phyloP scores from a whole-genome alignment of 176 grass and related monocot genomes.

The Oryza nivara region DNA sequence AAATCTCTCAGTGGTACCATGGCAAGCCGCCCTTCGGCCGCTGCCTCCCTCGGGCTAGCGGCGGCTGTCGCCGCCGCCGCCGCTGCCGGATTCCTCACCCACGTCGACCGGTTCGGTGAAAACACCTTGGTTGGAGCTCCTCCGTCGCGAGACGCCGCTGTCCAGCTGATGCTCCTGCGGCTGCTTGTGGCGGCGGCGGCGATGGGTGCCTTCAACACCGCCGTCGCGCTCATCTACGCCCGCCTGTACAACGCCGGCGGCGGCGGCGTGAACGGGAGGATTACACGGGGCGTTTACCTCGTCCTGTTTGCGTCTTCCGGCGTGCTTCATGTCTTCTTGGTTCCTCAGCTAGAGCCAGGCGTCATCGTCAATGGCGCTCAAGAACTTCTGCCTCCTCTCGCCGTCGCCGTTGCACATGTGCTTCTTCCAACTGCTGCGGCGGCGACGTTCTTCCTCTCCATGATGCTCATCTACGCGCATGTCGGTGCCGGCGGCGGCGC shows the following conservation, averaged over 20 bases:
- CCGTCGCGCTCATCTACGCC: neutral
- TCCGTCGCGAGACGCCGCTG: neutral
- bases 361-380: neutral
- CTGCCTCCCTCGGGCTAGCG: neutral
- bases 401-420: no score
- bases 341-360: neutral
- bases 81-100: neutral
- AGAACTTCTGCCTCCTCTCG: neutral
- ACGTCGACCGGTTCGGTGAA: neutral
- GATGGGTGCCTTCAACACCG: neutral
- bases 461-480: neutral
- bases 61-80: neutral
- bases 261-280: neutral
- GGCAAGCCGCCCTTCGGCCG: neutral
- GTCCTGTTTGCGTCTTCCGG: neutral
- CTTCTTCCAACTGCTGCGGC: neutral
- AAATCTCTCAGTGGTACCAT: neutral
- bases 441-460: neutral
- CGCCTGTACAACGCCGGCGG: neutral
- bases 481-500: neutral
- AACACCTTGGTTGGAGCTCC: neutral
- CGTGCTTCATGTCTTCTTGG: neutral
- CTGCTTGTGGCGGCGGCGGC: neutral
- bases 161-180: neutral
- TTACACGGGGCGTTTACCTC: neutral